Evolutionary conservation across 176 grass and related monocot species (phyloP).

Genomic region (Luzula sylvatica): DNA sequence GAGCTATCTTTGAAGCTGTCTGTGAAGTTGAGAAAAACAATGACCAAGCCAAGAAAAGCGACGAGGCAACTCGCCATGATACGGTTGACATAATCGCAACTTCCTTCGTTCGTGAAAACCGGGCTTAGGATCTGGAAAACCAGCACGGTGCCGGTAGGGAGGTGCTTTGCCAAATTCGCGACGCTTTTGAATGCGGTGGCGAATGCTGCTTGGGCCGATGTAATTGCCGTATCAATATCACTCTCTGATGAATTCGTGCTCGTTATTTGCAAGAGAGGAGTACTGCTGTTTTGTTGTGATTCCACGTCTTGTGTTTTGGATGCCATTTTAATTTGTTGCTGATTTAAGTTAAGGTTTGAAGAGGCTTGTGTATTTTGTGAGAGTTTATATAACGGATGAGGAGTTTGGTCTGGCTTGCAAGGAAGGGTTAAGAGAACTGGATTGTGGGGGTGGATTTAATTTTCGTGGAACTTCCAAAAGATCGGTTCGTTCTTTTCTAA

Average conservation of each 20-base stretch:
- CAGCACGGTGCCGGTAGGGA: conserved; percentile 71
- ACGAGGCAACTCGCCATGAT: conserved; percentile 42
- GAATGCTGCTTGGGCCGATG: conserved; percentile 6
- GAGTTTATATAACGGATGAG: not conserved
- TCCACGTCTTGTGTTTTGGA: conserved; percentile 6
- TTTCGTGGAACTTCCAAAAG: too few relatives aligned
- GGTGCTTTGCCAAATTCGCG: conserved; percentile 70
- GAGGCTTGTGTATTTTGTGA: not conserved
- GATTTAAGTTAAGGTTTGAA: not conserved
- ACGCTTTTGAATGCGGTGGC: conserved; percentile 40
- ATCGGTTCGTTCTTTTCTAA: too few relatives aligned
- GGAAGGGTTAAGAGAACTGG: not conserved
- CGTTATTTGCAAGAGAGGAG: conserved; percentile 6
- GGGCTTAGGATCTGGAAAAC: conserved; percentile 76
- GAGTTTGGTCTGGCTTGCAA: conserved; percentile 11
- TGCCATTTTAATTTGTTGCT: conserved; percentile 2
- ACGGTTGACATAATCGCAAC: conserved; percentile 32
- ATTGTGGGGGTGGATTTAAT: not conserved
- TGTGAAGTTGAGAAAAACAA: conserved; percentile 65
- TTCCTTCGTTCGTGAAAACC: conserved; percentile 45
- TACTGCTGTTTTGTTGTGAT: not conserved
- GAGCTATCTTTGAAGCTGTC: conserved; percentile 58
- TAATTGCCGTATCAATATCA: not conserved
- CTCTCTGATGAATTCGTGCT: not conserved
- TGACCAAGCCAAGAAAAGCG: conserved; percentile 32